Evolutionary conservation across 768 basidiomycete species (phyloP), one percentile per base, ranked within the genome.

Genomic region (Suillus hirtellus): DNA sequence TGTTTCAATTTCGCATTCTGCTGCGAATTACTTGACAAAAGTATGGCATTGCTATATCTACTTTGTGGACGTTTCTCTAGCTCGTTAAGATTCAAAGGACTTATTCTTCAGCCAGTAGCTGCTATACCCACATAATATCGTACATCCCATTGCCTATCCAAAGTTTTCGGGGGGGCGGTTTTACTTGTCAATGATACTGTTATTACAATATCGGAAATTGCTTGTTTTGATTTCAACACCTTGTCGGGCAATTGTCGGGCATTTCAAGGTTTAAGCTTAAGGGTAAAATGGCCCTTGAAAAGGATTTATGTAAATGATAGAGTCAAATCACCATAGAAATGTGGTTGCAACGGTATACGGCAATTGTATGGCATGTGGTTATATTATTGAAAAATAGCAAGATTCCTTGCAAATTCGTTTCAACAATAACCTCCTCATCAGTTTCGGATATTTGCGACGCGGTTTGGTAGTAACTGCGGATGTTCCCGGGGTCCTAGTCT

Each of bases 111-210:
- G 34, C 64, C 65, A 55, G 63, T 64, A 52, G 56, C 64, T 65
- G 50, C 47, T 66, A 73, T 73, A 75, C 73, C 73, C 75, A 62
- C 60, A 58, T 60, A 71, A 59, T 67, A 64, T 42, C 52, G 19
- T 53, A 53, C 52, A 34, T 53, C 19, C 10, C 17, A 53, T 19
- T 34, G 31, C 27, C 17, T 52, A 9, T 17, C 17, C 31, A 31
- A 52, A 19, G 0, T 52, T 31, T 52, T 19, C 19, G 17, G 19
- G 31, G 19, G 31, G 10, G 49, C 8, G 21, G 7, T 49, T 49
- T 46, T 7, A 31, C 49, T 52, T 31, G 27, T 50, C 7, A 10
- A 52, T 19, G 17, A 63, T 58, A 37, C 34, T 59, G 49, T 46
- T 58, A 34, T 49, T 58, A 19, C 31, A 31, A 31, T 15, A 15